Base-by-base conservation (phyloP, 345 rosid genomes). In the Camelina laxa region DNA sequence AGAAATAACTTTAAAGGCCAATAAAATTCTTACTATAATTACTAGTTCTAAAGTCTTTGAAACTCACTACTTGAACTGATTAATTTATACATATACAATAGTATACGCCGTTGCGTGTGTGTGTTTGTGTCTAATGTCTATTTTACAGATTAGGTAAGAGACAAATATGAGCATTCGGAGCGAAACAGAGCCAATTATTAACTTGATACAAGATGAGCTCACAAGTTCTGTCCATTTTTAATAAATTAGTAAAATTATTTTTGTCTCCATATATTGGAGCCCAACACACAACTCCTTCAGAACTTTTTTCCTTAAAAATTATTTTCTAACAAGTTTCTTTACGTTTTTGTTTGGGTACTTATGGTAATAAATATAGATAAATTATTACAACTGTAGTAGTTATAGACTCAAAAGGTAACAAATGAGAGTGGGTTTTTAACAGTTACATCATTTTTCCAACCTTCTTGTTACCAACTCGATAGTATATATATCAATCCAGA, bases 131-230 rank as follows among this genome's bases (percentile, higher is more conserved):
- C 30, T 24, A 24, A 24, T 54, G 9, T 38, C 24, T 45, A 64
- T 20, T 9, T 42, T 44, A 36, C 59, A 55, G 2, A 55, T 33
- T 56, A 35, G 78, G 65, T 56, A 56, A 47, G 41, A 56, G 65
- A 56, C 77, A 74, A 48, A 56, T 38, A 16, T 48, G 60, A 59
- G 24, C 66, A 74, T 65, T 56, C 33, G 14, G 41, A 73, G 71
- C 57, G 39, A 65, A 74, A 74, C 72, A 74, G 2, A 48, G 16
- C 67, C n/a, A 38, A 60, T 60, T 12, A 60, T 60, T 6, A 38
- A 12, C n/a, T 38, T 1, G 65, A 19, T 22, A 30, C 65, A 48
- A 24, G 7, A 60, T 24, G 67, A 38, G 42, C 48, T 68, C 69
- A 42, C 14, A 41, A 45, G 21, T 39, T 75, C 20, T 60, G 56